Base-by-base conservation (phyloP, 139 green algal species). In the Chlamydomonas sphaeroides region DNA sequence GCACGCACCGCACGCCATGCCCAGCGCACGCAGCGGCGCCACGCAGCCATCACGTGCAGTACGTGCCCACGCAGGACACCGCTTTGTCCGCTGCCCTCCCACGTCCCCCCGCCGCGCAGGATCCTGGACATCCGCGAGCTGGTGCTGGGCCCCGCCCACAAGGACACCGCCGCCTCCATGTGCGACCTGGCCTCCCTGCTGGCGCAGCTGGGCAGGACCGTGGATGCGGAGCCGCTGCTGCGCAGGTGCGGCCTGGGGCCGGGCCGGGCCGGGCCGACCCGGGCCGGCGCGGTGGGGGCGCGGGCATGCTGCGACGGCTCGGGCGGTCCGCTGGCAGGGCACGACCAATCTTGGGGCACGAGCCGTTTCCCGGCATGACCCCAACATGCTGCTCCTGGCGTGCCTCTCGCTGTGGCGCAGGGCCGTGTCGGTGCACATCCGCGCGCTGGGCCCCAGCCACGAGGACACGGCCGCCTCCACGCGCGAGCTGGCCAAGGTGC, bases 111-210 rank as follows among this genome's bases (percentile, higher is more conserved):
- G 10, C 45, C 45, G 11, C 20, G 1, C 62, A 83, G 76, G 76
- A 83, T 83, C 28, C 45, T 83, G 21, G 76, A 83, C 76, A 83
- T 74, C 41, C 76, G 76, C 20, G 42, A 83, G 76, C 76, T 83
- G 62, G 62, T 83, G 62, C 62, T 83, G 62, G 76, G 76, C 42
- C 63, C 76, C 62, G 21, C 36, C 23, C 76, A 83, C 61, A 30
- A 5, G 1, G 62, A 65, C 63, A 83, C 76, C 45, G 76, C 76
- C 45, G 76, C 61, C 76, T 36, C 45, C 6, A 20, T 83, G 76
- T 53, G 23, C 62, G 76, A 83, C 61, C 76, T 83, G 62, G 76
- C 62, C 21, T 25, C 45, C 8, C 45, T 83, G 32, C 65, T 83
- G 76, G 42, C 35, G 45, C 26, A 41, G 62, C 45, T 83, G 45